phyloP scores from a whole-genome alignment of 495 filamentous ascomycete species.

The Penicillium goetzii region DNA sequence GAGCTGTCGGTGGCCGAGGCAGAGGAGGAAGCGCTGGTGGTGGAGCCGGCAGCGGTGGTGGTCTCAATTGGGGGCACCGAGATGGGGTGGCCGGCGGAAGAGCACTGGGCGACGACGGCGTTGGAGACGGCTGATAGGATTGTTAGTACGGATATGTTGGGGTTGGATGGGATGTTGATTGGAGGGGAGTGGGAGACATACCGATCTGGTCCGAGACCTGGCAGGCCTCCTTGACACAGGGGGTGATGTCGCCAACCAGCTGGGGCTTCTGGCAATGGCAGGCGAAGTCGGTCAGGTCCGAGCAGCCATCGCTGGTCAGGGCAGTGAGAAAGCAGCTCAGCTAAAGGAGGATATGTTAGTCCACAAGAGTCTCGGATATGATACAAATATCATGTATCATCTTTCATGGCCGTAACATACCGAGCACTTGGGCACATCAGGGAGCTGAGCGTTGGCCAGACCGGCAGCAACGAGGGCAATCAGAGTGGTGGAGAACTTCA shows the following conservation, averaged over 20 bases:
- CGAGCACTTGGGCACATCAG: constrained; percentile 49
- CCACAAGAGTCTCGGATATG: no score
- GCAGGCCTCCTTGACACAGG: constrained; percentile 52
- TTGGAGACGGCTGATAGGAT: constrained; percentile 34
- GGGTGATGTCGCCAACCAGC: constrained; percentile 44
- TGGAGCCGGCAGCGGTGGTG: constrained; percentile 15
- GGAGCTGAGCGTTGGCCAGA: constrained; percentile 46
- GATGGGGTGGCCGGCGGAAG: constrained; percentile 44
- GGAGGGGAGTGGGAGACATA: constrained; percentile 21
- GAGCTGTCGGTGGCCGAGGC: constrained; percentile 15
- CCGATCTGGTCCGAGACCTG: constrained; percentile 40
- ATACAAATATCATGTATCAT: neutral
- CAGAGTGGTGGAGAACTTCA: constrained; percentile 45
- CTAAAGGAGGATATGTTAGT: constrained; percentile 28
- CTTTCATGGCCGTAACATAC: constrained; percentile 31
- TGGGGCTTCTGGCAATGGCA: constrained; percentile 55
- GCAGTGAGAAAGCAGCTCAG: constrained; percentile 48
- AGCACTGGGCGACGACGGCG: constrained; percentile 40
- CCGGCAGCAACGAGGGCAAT: constrained; percentile 41
- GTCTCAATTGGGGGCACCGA: constrained; percentile 39
- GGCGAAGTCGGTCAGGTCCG: constrained; percentile 48
- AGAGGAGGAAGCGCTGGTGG: constrained; percentile 6
- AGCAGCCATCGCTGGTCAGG: constrained; percentile 49
- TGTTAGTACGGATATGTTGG: constrained; percentile 1
- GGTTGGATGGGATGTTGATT: neutral